Conservation (phyloP, 495 filamentous ascomycete genomes). For the Pyronema omphalodes region DNA sequence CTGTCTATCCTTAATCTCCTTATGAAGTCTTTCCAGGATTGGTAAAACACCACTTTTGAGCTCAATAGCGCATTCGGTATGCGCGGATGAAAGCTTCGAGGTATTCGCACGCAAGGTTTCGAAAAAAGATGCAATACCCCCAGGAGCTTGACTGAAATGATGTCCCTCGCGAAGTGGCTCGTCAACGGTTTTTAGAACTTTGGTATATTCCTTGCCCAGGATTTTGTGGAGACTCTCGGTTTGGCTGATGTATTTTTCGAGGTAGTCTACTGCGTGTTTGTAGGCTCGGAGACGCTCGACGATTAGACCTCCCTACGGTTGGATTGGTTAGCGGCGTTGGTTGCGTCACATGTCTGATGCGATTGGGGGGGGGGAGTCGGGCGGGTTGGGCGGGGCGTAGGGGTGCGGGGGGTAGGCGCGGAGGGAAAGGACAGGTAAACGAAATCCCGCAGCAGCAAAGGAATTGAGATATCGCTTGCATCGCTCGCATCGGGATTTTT, state of each 20-base stretch:
- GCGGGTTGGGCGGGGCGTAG: not conserved
- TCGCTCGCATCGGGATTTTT: no score
- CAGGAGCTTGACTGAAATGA: constrained; percentile 69
- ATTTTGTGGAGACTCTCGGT: constrained; percentile 70
- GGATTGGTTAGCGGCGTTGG: constrained; percentile 13
- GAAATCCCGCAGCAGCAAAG: no score
- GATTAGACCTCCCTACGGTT: constrained; percentile 41
- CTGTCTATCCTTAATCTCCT: constrained; percentile 85
- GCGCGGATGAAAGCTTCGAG: constrained; percentile 69
- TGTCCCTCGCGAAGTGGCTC: constrained; percentile 71
- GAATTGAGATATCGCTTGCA: no score
- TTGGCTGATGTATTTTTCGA: constrained; percentile 71
- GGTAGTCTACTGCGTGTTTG: constrained; percentile 81
- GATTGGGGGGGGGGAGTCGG: not conserved
- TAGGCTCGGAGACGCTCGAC: constrained; percentile 74
- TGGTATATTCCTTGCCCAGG: constrained; percentile 88
- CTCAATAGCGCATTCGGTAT: constrained; percentile 72
- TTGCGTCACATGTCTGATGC: constrained; percentile 8
- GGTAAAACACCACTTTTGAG: constrained; percentile 70
- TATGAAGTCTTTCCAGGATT: constrained; percentile 72
- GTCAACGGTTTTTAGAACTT: constrained; percentile 76
- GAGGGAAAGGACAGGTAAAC: no score
- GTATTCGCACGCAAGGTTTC: constrained; percentile 87
- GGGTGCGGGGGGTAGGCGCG: no score
- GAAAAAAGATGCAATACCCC: constrained; percentile 72